These are phyloP conservation scores for Coniochaeta prunicola DNA, from an alignment of 2,329 filamentous ascomycete genomes.

Conservation along the genomic window DNA sequence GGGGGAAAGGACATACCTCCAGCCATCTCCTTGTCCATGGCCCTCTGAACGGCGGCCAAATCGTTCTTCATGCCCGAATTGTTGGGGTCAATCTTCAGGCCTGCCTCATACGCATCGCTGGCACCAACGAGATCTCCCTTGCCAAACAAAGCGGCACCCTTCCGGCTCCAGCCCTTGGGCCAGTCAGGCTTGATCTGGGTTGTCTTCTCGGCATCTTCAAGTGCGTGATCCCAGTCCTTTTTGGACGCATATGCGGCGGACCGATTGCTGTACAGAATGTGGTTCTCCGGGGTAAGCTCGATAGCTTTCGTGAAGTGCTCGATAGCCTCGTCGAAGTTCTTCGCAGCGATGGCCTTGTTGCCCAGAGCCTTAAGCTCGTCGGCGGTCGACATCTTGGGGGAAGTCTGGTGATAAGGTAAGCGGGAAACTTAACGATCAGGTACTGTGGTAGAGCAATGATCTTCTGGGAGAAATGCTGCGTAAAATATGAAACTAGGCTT, in stretches of 20 bases:
- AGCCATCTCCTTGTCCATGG: slow-evolving; percentile 67
- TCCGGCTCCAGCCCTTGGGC: slow-evolving; percentile 93
- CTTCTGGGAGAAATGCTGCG: not conserved
- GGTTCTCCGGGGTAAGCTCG: slow-evolving; percentile 77
- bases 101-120: slow-evolving; percentile 85
- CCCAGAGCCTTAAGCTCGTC: slow-evolving; percentile 91
- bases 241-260: slow-evolving; percentile 85
- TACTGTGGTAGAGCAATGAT: not conserved
- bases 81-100: slow-evolving; percentile 83
- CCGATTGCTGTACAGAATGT: slow-evolving; percentile 96
- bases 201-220: slow-evolving; percentile 88
- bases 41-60: slow-evolving; percentile 75
- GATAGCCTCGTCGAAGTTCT: slow-evolving; percentile 92
- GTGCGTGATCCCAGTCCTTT: slow-evolving; percentile 75
- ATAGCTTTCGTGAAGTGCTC: slow-evolving; percentile 95
- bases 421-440: not conserved
- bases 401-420: not conserved
- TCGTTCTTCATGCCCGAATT: slow-evolving; percentile 93
- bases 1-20: slow-evolving; percentile 8
- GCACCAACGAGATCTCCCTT: slow-evolving; percentile 78
- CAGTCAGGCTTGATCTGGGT: slow-evolving; percentile 95
- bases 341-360: slow-evolving; percentile 97
- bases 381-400: slow-evolving; percentile 45
- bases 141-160: slow-evolving; percentile 86
- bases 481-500: not conserved